These are phyloP conservation scores for Gossypium aridum DNA, from an alignment of 441 rosid genomes.

Conservation along the genomic window DNA sequence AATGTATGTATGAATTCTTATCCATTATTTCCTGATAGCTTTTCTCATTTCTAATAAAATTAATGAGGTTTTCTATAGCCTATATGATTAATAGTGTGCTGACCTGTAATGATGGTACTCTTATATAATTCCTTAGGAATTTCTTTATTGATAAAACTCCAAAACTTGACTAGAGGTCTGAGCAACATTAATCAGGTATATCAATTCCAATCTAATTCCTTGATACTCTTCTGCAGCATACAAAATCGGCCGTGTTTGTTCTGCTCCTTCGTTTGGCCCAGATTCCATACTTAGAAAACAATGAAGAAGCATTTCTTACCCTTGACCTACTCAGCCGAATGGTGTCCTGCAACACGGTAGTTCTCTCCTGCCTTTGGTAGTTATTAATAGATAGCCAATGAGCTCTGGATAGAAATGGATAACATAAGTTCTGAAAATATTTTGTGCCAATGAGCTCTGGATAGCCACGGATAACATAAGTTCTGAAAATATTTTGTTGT, in stretches of 20 bases:
- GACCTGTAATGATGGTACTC: not conserved
- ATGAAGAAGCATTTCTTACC: constrained; percentile 46
- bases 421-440: not conserved
- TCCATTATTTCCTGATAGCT: not conserved
- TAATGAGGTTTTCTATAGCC: not conserved
- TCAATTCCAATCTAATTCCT: constrained; percentile 12
- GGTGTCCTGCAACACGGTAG: constrained; percentile 81
- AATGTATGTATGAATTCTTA: not conserved
- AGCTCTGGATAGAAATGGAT: not conserved
- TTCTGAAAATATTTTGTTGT: not conserved
- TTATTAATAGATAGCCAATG: not conserved
- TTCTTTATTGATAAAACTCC: not conserved
- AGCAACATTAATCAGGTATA: not conserved
- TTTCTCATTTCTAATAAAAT: not conserved
- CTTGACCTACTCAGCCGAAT: constrained; percentile 75
- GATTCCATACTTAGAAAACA: constrained; percentile 46
- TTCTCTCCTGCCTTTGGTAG: constrained; percentile 13
- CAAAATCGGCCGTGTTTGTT: constrained; percentile 64
- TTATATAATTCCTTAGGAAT: not conserved
- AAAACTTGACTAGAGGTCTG: not conserved
- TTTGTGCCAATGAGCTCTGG: not conserved
- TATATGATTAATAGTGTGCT: not conserved
- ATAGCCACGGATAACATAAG: not conserved
- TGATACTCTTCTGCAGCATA: constrained; percentile 38
- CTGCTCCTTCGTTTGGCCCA: constrained; percentile 82